These are phyloP conservation scores for Capsella rubella DNA, from an alignment of 441 rosid genomes.

Conservation along the genomic window DNA sequence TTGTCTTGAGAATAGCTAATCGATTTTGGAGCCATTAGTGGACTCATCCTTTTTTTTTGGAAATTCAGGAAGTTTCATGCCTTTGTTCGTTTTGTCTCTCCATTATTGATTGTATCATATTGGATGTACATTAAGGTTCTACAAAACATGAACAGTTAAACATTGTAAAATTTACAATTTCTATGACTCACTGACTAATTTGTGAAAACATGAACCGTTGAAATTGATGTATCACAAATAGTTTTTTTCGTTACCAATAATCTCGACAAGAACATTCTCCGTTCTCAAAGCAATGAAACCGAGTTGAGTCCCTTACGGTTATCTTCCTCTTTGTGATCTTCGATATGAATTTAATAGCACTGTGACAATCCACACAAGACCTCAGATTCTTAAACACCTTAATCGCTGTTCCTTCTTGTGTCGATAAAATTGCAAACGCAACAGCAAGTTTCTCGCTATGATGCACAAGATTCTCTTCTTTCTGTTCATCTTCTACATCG, in stretches of 20 bases:
- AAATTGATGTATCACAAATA: constrained; percentile 7
- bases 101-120: neutral
- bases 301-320: constrained; percentile 59
- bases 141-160: neutral
- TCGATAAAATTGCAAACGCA: constrained; percentile 66
- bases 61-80: constrained; percentile 20
- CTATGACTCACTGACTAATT: neutral
- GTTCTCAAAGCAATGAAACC: constrained; percentile 70
- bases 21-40: constrained; percentile 6
- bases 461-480: constrained; percentile 67
- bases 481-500: constrained; percentile 80
- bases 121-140: neutral
- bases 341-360: constrained; percentile 65
- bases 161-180: neutral
- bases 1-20: constrained; percentile 17
- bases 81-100: neutral
- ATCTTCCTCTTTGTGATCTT: constrained; percentile 61
- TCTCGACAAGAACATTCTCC: constrained; percentile 72
- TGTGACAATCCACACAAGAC: constrained; percentile 74
- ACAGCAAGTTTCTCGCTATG: constrained; percentile 78
- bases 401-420: constrained; percentile 54
- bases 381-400: constrained; percentile 72
- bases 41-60: neutral
- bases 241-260: constrained; percentile 55
- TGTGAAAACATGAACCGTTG: neutral